Evolutionary conservation across 345 rosid genomes (phyloP).

Genomic region (Orychophragmus violaceus): DNA sequence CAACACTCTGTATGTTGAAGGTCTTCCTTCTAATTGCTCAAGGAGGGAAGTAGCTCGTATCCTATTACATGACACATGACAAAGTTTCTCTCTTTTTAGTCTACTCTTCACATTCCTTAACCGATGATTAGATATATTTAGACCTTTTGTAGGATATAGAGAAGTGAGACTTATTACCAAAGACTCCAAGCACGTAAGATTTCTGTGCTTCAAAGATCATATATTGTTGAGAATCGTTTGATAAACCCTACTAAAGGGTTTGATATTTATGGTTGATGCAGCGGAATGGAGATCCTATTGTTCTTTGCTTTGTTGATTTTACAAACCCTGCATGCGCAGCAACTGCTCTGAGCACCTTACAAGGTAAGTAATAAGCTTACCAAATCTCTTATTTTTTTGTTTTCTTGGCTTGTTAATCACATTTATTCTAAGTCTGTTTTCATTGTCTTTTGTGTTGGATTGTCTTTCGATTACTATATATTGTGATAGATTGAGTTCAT

Average conservation of each 20-base stretch:
- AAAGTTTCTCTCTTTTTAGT: background rate
- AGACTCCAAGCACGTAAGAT: slow-evolving; percentile 66
- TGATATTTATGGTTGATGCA: slow-evolving; percentile 28
- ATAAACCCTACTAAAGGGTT: background rate
- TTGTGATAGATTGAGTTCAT: too few relatives aligned
- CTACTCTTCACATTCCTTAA: slow-evolving; percentile 32
- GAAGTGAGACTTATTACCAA: slow-evolving; percentile 81
- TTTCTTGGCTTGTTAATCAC: background rate
- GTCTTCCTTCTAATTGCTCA: too few relatives aligned
- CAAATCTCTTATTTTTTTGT: background rate
- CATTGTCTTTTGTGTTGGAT: background rate
- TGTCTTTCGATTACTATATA: too few relatives aligned
- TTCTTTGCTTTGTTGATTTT: slow-evolving; percentile 87
- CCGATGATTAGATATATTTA: slow-evolving; percentile 60
- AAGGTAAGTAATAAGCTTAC: slow-evolving; percentile 44
- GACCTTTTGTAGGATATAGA: slow-evolving; percentile 85
- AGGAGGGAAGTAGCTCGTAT: too few relatives aligned
- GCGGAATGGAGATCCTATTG: slow-evolving; percentile 79
- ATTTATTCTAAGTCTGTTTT: background rate
- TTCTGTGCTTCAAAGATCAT: too few relatives aligned
- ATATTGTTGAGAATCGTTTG: too few relatives aligned
- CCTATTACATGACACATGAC: slow-evolving; percentile 27
- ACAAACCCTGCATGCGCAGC: slow-evolving; percentile 80
- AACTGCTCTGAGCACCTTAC: slow-evolving; percentile 82
- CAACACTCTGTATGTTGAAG: too few relatives aligned